These are phyloP conservation scores for Chalara sp. DNA, from an alignment of 2,329 filamentous ascomycete species.

Conservation along the genomic window DNA sequence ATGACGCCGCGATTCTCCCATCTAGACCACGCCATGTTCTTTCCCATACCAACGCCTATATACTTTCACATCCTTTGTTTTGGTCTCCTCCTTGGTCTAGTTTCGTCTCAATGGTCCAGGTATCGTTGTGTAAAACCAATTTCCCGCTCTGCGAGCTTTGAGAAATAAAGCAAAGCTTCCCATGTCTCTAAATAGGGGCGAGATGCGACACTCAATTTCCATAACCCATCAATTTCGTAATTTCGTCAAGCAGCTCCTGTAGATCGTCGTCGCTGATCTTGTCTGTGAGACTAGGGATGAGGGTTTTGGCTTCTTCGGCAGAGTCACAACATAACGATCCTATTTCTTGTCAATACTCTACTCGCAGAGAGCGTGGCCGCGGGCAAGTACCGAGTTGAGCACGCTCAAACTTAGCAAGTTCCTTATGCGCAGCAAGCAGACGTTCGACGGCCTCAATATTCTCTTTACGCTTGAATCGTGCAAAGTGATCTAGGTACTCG, in stretches of 20 bases:
- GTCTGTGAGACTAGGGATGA: conserved; percentile 81
- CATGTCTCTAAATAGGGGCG: no score
- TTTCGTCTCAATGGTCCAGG: no score
- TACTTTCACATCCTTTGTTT: no score
- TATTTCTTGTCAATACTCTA: conserved; percentile 31
- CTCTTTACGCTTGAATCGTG: conserved; percentile 91
- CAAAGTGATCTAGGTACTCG: conserved; percentile 90
- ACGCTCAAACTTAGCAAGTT: conserved; percentile 86
- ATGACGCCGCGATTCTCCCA: no score
- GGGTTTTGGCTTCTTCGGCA: conserved; percentile 90
- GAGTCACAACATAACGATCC: conserved; percentile 88
- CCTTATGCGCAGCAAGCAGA: conserved; percentile 69
- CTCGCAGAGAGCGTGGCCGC: not conserved
- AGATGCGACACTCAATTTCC: conserved; percentile 2
- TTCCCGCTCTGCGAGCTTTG: no score
- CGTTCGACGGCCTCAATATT: conserved; percentile 92
- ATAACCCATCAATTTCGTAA: conserved; percentile 62
- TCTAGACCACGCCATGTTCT: no score
- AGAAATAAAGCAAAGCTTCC: no score
- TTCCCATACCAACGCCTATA: no score
- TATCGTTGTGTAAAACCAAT: no score
- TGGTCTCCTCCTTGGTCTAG: no score
- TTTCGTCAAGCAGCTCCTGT: conserved; percentile 81
- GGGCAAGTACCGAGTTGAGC: conserved; percentile 68
- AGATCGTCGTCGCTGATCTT: conserved; percentile 90